These are phyloP conservation scores for Picea glauca DNA, from an alignment of 75 land plant species.

Conservation along the genomic window DNA sequence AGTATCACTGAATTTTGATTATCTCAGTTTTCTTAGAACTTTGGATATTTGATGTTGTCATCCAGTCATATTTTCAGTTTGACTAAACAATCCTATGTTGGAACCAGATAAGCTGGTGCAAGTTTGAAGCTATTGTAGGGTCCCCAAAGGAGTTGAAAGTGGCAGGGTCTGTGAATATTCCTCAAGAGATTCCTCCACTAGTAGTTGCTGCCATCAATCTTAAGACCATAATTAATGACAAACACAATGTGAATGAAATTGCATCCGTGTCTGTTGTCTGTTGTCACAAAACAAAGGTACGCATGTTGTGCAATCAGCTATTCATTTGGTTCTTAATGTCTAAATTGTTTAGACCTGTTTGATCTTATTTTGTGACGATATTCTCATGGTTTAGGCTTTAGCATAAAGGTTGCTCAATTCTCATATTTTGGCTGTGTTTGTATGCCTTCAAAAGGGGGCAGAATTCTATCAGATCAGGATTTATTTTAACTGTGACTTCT, in stretches of 20 bases:
- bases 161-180: constrained; percentile 21
- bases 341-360: not conserved
- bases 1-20: too few species aligned
- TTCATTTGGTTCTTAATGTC: not conserved
- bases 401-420: not conserved
- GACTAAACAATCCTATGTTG: too few species aligned
- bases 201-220: constrained; percentile 79
- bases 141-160: constrained; percentile 45
- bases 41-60: too few species aligned
- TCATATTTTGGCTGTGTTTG: not conserved
- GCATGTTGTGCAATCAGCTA: not conserved
- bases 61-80: too few species aligned
- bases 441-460: not conserved
- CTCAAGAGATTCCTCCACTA: constrained; percentile 70
- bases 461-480: not conserved
- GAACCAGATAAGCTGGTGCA: too few species aligned
- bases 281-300: constrained; percentile 88
- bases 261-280: constrained; percentile 81
- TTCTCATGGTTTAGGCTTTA: not conserved
- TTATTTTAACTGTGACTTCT: not conserved
- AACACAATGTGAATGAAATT: constrained; percentile 78
- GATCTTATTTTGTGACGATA: not conserved
- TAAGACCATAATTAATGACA: constrained; percentile 82
- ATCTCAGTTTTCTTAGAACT: too few species aligned
- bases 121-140: too few species aligned